These are phyloP conservation scores for Cryptosporidium baileyi DNA, from an alignment of 169 alveolate genomes.

Conservation along the genomic window DNA sequence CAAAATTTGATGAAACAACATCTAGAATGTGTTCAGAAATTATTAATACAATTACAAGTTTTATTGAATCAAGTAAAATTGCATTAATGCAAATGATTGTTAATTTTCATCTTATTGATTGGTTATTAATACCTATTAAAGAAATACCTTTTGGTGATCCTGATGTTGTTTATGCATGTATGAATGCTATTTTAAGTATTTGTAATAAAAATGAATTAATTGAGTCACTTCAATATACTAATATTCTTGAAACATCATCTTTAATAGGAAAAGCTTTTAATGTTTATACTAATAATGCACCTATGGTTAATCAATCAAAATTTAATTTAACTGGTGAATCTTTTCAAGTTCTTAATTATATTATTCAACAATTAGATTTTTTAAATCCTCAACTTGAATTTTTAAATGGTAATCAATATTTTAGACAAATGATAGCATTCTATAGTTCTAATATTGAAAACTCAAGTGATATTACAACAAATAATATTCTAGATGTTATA, in stretches of 20 bases:
- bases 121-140: conserved; percentile 57
- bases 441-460: conserved; percentile 31
- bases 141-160: conserved; percentile 66
- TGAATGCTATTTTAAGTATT: conserved; percentile 3
- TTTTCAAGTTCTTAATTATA: conserved; percentile 28
- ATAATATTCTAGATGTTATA: conserved; percentile 3
- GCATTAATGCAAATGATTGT: conserved; percentile 56
- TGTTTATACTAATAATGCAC: conserved; percentile 12
- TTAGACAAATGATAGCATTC: conserved; percentile 12
- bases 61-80: conserved; percentile 10
- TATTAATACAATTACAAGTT: conserved; percentile 9
- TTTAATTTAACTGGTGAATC: background rate
- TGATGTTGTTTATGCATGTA: conserved; percentile 38
- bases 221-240: conserved; percentile 37
- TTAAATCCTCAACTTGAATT: conserved; percentile 45
- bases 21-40: conserved; percentile 55
- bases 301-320: conserved; percentile 1
- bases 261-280: conserved; percentile 8
- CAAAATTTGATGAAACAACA: conserved; percentile 17
- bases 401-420: conserved; percentile 43
- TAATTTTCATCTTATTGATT: conserved; percentile 58
- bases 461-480: background rate
- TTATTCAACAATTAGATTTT: conserved; percentile 48
- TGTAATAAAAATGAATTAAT: conserved; percentile 13
- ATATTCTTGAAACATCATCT: conserved; percentile 5